These are phyloP conservation scores for Chrysophaeum taylorii DNA, from an alignment of 352 stramenopile genomes.

Conservation along the genomic window DNA sequence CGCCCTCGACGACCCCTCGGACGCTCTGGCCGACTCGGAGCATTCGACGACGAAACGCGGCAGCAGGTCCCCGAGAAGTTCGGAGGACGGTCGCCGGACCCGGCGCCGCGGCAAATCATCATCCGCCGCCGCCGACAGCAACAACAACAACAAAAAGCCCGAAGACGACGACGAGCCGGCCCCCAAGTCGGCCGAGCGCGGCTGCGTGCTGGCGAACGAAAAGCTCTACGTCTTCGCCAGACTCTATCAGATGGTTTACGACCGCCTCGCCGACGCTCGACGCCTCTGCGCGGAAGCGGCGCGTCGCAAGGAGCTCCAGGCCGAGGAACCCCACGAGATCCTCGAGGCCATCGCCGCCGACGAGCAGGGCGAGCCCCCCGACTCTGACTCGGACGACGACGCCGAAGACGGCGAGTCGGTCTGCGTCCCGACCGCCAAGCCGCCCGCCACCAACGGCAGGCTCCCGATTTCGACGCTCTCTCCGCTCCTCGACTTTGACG, in stretches of 20 bases:
- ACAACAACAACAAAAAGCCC: background rate
- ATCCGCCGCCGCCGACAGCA: background rate
- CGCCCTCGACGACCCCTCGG: background rate
- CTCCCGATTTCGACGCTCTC: too few relatives aligned
- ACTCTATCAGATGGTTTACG: background rate
- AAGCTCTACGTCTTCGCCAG: conserved; percentile 6
- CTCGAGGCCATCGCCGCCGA: background rate
- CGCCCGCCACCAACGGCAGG: background rate
- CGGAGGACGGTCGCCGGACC: too few relatives aligned
- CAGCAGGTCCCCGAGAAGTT: too few relatives aligned
- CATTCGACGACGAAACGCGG: too few relatives aligned
- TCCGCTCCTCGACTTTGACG: background rate
- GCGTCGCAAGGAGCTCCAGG: background rate
- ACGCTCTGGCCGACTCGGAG: background rate
- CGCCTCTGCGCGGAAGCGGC: background rate
- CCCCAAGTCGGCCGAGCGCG: background rate
- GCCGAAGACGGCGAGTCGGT: background rate
- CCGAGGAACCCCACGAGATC: conserved; percentile 1
- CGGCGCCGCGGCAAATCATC: too few relatives aligned
- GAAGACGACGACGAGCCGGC: background rate
- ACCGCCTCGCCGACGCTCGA: background rate
- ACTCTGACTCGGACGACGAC: background rate
- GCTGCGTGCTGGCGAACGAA: background rate
- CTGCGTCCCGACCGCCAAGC: background rate
- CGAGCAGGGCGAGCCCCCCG: background rate